phyloP scores from a whole-genome alignment of 2,329 filamentous ascomycete genomes.

The Alternaria ventricosa region DNA sequence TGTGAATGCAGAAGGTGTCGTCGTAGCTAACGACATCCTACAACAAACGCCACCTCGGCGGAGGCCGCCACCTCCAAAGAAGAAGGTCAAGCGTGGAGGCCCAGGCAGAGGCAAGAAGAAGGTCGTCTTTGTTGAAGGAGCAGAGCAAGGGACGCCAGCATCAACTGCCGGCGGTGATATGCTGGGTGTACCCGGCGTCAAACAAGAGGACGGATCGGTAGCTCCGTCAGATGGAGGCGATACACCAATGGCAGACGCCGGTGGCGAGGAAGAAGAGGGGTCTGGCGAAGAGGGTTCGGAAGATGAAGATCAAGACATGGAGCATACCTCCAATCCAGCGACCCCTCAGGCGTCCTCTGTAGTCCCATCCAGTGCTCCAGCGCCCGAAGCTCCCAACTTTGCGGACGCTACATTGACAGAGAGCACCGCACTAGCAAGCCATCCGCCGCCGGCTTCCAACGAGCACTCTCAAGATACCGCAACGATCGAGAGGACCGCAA shows the following conservation, averaged over 20 bases:
- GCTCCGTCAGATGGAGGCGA: slow-evolving; percentile 47
- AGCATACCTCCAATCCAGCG: slow-evolving; percentile 55
- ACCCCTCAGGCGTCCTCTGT: slow-evolving; percentile 33
- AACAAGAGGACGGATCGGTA: slow-evolving; percentile 50
- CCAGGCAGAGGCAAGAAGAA: slow-evolving; percentile 82
- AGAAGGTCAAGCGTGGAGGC: slow-evolving; percentile 77
- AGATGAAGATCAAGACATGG: slow-evolving; percentile 56
- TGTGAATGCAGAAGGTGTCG: slow-evolving; percentile 66
- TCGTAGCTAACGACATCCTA: slow-evolving; percentile 57
- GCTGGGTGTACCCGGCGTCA: slow-evolving; percentile 36
- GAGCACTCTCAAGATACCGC: slow-evolving; percentile 10
- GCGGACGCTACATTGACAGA: slow-evolving; percentile 1
- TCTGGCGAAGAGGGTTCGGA: slow-evolving; percentile 56
- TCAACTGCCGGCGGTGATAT: slow-evolving; percentile 30
- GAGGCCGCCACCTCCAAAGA: slow-evolving; percentile 77
- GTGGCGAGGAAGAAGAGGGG: slow-evolving; percentile 52
- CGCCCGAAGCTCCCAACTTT: slow-evolving; percentile 17
- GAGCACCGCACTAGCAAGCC: slow-evolving; percentile 2
- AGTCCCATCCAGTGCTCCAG: slow-evolving; percentile 13
- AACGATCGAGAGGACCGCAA: slow-evolving; percentile 10
- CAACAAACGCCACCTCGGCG: slow-evolving; percentile 62
- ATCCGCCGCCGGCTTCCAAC: slow-evolving; percentile 4
- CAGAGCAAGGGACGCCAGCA: slow-evolving; percentile 35
- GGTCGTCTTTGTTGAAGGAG: slow-evolving; percentile 62
- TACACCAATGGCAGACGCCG: slow-evolving; percentile 54